Base-by-base conservation (phyloP, 2,329 filamentous ascomycete genomes). In the Davidsoniella eucalypti region DNA sequence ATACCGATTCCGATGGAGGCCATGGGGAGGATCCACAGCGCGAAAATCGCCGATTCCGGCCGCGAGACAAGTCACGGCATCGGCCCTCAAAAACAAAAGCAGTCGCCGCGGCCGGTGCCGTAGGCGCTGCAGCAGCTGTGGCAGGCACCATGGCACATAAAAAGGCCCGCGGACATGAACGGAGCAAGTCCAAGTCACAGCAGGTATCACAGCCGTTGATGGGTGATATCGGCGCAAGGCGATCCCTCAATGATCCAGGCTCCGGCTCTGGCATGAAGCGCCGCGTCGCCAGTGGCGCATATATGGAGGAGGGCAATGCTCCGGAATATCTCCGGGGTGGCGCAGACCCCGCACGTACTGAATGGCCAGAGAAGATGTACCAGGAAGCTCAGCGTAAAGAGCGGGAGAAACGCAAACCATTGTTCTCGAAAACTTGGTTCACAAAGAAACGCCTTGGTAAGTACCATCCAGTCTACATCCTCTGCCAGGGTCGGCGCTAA, bases 271-370 rank as follows among this genome's bases (percentile, higher is more conserved):
- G 63, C 40, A 72, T 70, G 55, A 76, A 77, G 59, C 71, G 70
- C 51, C 68, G 82, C 54, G 69, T 84, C n/a, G 79, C 82, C 17
- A 86, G 82, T 55, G 82, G 81, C 17, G 78, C 79, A 0, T 65
- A 82, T 16, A 66, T 83, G 56, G 82, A 86, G 58, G 82, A 86
- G 61, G 82, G 81, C 0, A 64, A 67, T n/a, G 63, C 63, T 5
- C 60, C 56, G 17, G 62, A 63, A 21, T 36, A 50, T 2, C 49
- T 73, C 5, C 62, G 71, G 53, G 71, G 71, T 4, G 70, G 70
- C 57, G 64, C 58, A 58, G 63, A 56, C 57, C 66, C 58, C 62
- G 70, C 68, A 68, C 68, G 64, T 64, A 59, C 73, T 58, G 67
- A 71, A 58, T 61, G 67, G 59, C 64, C 71, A 58, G 70, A 74